Conservation (phyloP, 305 asterid species). For the Fraxinus latifolia region DNA sequence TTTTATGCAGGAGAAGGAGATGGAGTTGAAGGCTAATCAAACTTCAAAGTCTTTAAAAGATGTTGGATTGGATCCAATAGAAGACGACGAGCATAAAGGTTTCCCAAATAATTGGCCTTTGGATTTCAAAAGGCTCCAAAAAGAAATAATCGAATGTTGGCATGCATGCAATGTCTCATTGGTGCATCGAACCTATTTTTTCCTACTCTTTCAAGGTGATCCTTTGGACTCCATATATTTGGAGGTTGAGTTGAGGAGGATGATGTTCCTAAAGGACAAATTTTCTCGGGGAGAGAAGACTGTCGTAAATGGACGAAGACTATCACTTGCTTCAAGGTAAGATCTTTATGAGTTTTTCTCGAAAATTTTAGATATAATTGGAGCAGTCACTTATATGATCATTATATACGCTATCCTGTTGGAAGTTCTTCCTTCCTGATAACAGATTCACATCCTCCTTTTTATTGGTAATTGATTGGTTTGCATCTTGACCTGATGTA, state of each 20-base stretch:
- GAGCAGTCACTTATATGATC: neutral
- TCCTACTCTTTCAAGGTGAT: conserved; percentile 84
- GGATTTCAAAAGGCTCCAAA: conserved; percentile 76
- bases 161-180: conserved; percentile 72
- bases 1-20: conserved; percentile 42
- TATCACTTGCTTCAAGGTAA: conserved; percentile 74
- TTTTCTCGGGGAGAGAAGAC: conserved; percentile 61
- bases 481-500: neutral
- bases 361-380: neutral
- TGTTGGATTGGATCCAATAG: conserved; percentile 82
- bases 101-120: conserved; percentile 52
- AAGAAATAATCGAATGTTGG: conserved; percentile 84
- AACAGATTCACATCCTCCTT: neutral
- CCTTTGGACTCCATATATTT: conserved; percentile 78
- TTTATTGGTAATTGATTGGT: neutral
- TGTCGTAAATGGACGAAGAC: conserved; percentile 48
- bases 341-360: neutral
- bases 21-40: conserved; percentile 31
- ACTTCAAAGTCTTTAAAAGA: conserved; percentile 55
- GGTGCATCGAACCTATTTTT: conserved; percentile 81
- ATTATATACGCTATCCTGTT: neutral
- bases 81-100: conserved; percentile 52
- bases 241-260: conserved; percentile 83
- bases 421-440: neutral
- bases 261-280: conserved; percentile 62